A percentile compares a stretch with the other conserved stretches of the same genome.
phyloP scores from a whole-genome alignment of 768 basidiomycete species.

The Pleurotus djamor region DNA sequence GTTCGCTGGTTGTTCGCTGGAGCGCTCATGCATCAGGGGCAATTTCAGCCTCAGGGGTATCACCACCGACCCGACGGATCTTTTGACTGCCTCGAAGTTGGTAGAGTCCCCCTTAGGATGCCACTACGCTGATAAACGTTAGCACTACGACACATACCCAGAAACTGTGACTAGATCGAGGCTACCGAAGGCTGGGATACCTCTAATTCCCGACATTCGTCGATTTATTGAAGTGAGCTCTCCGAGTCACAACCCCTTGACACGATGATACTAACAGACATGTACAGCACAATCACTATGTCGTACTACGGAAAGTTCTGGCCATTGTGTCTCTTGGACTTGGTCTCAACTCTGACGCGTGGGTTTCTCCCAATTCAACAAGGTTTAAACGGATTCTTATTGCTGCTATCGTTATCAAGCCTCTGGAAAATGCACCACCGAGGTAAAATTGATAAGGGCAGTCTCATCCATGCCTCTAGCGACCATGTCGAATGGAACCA shows the following conservation, averaged over 20 bases:
- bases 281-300: conserved; percentile 13
- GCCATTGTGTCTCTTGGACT: conserved; percentile 12
- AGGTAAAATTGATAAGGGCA: conserved; percentile 3
- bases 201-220: conserved; percentile 9
- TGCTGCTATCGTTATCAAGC: background rate
- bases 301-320: conserved; percentile 13
- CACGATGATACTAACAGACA: background rate
- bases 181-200: conserved; percentile 10
- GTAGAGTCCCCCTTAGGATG: conserved; percentile 5
- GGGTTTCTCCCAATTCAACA: background rate
- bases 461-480: conserved; percentile 1
- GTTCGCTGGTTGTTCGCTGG: background rate
- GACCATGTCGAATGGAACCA: conserved; percentile 13
- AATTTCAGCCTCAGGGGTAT: conserved; percentile 14
- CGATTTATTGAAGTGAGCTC: conserved; percentile 11
- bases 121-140: background rate
- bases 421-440: conserved; percentile 14
- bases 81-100: conserved; percentile 12
- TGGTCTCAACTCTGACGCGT: conserved; percentile 10
- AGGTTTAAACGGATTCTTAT: background rate
- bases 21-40: no score
- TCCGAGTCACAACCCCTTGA: background rate
- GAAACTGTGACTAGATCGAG: conserved; percentile 3
- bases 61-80: conserved; percentile 11
- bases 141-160: conserved; percentile 12